Evolutionary conservation across 1,139 yeast genomes (phyloP).

Genomic region (Geotrichum fermentans): DNA sequence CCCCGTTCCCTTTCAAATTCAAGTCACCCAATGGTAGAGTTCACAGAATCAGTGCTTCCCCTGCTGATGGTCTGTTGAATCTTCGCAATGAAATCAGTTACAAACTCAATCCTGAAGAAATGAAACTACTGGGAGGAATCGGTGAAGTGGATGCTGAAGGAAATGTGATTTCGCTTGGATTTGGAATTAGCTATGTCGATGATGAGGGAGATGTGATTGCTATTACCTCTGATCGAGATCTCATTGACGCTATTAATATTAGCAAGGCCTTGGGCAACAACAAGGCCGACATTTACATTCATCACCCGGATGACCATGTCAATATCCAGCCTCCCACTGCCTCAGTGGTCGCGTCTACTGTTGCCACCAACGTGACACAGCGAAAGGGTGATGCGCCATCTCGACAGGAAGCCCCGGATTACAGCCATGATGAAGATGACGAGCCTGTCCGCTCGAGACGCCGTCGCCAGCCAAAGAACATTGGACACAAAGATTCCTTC

Average conservation of each 20-base stretch:
- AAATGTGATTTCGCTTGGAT: conserved; percentile 36
- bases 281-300: conserved; percentile 68
- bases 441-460: conserved; percentile 23
- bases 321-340: conserved; percentile 23
- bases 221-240: conserved; percentile 68
- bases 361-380: conserved; percentile 15
- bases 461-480: conserved; percentile 14
- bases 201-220: conserved; percentile 83
- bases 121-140: conserved; percentile 42
- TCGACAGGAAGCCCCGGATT: background rate
- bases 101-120: conserved; percentile 43
- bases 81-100: conserved; percentile 46
- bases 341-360: conserved; percentile 11
- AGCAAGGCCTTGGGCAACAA: conserved; percentile 48
- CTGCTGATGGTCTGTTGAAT: conserved; percentile 45
- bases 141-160: conserved; percentile 32
- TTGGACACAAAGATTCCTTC: conserved; percentile 25
- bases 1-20: conserved; percentile 64
- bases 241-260: conserved; percentile 62
- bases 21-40: conserved; percentile 73
- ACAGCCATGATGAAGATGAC: conserved; percentile 18
- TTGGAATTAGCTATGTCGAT: conserved; percentile 73
- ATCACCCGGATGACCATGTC: conserved; percentile 56
- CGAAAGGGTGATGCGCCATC: background rate
- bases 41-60: conserved; percentile 54